phyloP scores from a whole-genome alignment of 179 eudicot genomes.

The Drosera spatulata region DNA sequence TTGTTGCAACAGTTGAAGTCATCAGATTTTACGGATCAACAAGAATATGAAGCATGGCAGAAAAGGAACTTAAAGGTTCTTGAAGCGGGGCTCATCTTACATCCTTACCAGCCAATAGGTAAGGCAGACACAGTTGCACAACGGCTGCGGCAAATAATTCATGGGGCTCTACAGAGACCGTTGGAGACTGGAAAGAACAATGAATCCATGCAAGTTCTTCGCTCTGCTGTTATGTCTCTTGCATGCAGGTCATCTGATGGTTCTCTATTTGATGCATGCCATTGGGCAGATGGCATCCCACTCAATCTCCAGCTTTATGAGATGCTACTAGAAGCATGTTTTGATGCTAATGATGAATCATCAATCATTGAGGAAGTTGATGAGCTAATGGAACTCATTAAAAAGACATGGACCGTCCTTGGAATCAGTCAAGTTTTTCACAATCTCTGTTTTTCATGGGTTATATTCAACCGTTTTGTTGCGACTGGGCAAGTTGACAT shows the following conservation, averaged over 20 bases:
- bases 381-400: slow-evolving; percentile 89
- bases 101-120: slow-evolving; percentile 70
- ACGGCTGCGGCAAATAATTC: slow-evolving; percentile 57
- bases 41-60: slow-evolving; percentile 88
- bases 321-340: slow-evolving; percentile 73
- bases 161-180: slow-evolving; percentile 75
- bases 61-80: slow-evolving; percentile 75
- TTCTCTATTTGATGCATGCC: slow-evolving; percentile 54
- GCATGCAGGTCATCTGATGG: slow-evolving; percentile 76
- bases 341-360: slow-evolving; percentile 64
- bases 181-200: slow-evolving; percentile 88
- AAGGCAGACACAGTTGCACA: slow-evolving; percentile 63
- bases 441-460: slow-evolving; percentile 90
- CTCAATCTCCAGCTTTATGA: slow-evolving; percentile 85
- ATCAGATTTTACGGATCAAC: slow-evolving; percentile 74
- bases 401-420: slow-evolving; percentile 87
- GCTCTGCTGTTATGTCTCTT: slow-evolving; percentile 71
- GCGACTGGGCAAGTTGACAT: slow-evolving; percentile 80
- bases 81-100: slow-evolving; percentile 88
- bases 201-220: slow-evolving; percentile 86
- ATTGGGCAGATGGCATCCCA: slow-evolving; percentile 96
- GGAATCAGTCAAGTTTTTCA: slow-evolving; percentile 89
- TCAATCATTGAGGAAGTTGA: slow-evolving; percentile 84
- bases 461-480: slow-evolving; percentile 81
- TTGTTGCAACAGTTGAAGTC: slow-evolving; percentile 84